These are phyloP conservation scores for Kodamaea arcana DNA, from an alignment of 1,139 yeast species.

Conservation along the genomic window DNA sequence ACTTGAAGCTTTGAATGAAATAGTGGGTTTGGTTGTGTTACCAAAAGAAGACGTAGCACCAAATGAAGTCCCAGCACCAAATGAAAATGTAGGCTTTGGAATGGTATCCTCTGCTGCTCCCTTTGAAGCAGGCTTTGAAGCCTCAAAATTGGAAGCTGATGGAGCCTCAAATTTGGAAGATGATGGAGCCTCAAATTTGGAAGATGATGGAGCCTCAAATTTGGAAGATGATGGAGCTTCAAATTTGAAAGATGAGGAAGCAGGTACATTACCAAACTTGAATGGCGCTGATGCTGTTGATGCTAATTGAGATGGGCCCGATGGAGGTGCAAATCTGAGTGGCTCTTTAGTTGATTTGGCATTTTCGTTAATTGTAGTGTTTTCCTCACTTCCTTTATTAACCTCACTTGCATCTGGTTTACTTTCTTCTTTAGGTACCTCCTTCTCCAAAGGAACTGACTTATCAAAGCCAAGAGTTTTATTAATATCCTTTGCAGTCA, in stretches of 20 bases:
- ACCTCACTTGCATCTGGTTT: not conserved
- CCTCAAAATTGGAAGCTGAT: not conserved
- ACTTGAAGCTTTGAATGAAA: not conserved
- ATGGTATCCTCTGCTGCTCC: too few relatives aligned
- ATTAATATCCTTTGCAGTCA: constrained; percentile 36
- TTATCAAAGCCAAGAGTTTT: constrained; percentile 35
- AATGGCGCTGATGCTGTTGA: not conserved
- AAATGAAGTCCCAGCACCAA: not conserved
- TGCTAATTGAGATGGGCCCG: not conserved
- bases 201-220: not conserved
- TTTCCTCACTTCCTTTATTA: not conserved
- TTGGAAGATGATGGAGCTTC: not conserved
- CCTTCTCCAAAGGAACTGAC: constrained; percentile 21
- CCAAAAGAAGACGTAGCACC: not conserved
- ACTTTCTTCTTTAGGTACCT: not conserved
- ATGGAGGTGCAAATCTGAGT: not conserved
- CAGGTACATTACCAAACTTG: not conserved
- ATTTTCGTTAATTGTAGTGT: not conserved
- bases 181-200: not conserved
- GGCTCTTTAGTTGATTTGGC: not conserved
- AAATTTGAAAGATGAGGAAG: not conserved
- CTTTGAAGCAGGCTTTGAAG: not conserved
- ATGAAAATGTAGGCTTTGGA: not conserved
- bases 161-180: not conserved
- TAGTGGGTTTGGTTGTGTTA: not conserved